Evolutionary conservation across 139 green algal genomes (phyloP).

Genomic region (Chlamydomonas urium): DNA sequence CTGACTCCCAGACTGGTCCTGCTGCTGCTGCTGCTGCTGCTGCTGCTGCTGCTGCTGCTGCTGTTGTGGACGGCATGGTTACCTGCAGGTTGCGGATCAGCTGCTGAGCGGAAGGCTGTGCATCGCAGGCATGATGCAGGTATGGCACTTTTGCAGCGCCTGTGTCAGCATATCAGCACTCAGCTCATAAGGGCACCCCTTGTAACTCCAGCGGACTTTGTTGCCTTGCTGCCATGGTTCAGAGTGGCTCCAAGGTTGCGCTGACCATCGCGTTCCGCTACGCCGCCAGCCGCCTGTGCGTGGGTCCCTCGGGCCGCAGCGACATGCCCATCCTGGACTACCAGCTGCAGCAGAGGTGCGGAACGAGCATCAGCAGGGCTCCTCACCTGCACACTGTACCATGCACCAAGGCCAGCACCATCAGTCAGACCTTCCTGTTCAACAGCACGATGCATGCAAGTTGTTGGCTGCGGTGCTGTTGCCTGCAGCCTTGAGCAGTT

Average conservation of each 20-base stretch:
- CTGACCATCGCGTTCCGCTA: slow-evolving; percentile 72
- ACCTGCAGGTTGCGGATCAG: slow-evolving; percentile 77
- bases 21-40: no score
- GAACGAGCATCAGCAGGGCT: no score
- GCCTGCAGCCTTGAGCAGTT: no score
- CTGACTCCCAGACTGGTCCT: not conserved
- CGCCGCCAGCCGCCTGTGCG: slow-evolving; percentile 67
- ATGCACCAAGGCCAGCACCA: no score
- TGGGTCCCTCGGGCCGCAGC: slow-evolving; percentile 68
- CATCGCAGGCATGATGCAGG: slow-evolving; percentile 86
- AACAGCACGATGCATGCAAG: no score
- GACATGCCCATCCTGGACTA: slow-evolving; percentile 89
- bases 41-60: no score
- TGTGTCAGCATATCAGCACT: not conserved
- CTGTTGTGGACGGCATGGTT: no score
- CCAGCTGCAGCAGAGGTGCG: slow-evolving; percentile 80
- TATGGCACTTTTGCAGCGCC: not conserved
- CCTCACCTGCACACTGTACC: not conserved
- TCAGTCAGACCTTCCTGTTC: no score
- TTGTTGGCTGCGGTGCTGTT: no score
- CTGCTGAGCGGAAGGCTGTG: slow-evolving; percentile 85
- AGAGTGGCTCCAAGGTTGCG: slow-evolving; percentile 61
- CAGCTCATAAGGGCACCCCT: no score
- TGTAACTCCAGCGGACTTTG: no score
- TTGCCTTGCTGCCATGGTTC: no score